These are phyloP conservation scores for Aspergillus sp. DNA, from an alignment of 2,329 filamentous ascomycete genomes.

Conservation along the genomic window DNA sequence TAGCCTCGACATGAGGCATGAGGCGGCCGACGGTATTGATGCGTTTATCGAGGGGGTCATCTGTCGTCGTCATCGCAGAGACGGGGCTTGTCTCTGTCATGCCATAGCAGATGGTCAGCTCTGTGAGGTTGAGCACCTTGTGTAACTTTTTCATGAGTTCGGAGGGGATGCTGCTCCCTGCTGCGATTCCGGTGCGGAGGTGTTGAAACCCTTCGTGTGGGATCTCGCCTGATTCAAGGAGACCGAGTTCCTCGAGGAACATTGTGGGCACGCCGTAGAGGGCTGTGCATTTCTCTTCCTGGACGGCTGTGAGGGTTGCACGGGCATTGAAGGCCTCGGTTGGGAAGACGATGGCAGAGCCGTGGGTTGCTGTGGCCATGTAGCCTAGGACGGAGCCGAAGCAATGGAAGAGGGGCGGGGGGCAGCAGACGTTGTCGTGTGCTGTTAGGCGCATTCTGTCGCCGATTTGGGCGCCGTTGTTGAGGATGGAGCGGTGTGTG, in stretches of 20 bases:
- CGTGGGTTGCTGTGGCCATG: slow-evolving; percentile 86
- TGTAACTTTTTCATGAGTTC: slow-evolving; percentile 69
- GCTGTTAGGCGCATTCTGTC: slow-evolving; percentile 77
- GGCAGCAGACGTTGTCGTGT: slow-evolving; percentile 67
- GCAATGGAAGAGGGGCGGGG: slow-evolving; percentile 64
- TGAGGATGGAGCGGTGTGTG: slow-evolving; percentile 80
- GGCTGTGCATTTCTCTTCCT: slow-evolving; percentile 63
- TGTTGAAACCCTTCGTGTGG: slow-evolving; percentile 57
- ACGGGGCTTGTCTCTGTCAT: slow-evolving; percentile 85
- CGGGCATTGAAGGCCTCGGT: slow-evolving; percentile 81
- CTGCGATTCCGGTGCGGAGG: slow-evolving; percentile 86
- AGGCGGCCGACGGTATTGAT: slow-evolving; percentile 75
- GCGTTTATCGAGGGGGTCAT: slow-evolving; percentile 71
- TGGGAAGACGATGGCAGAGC: slow-evolving; percentile 80
- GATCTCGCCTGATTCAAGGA: slow-evolving; percentile 58
- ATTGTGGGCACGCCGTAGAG: slow-evolving; percentile 93
- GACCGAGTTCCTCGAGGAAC: slow-evolving; percentile 84
- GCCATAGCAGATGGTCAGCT: slow-evolving; percentile 91
- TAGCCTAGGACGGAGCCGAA: slow-evolving; percentile 92
- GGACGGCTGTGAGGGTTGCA: slow-evolving; percentile 65
- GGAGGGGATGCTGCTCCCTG: slow-evolving; percentile 80
- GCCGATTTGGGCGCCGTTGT: slow-evolving; percentile 85
- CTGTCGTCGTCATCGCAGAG: slow-evolving; percentile 74
- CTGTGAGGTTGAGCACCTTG: slow-evolving; percentile 69
- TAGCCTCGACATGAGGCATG: slow-evolving; percentile 77